These are phyloP conservation scores for Russula olivacea DNA, from an alignment of 768 basidiomycete genomes.

Conservation along the genomic window DNA sequence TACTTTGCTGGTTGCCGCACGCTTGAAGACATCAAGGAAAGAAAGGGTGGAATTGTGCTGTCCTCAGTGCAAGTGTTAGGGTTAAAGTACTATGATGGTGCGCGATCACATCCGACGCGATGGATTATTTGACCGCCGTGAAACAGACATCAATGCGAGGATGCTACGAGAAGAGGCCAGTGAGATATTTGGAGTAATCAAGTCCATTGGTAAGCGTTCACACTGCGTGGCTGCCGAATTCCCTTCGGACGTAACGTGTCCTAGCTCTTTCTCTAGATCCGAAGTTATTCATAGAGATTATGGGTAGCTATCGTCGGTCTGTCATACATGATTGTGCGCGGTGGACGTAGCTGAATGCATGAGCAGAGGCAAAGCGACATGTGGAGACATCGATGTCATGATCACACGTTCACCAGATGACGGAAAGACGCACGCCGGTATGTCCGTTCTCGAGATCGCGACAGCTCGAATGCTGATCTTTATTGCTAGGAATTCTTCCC, in stretches of 20 bases:
- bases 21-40: slow-evolving; percentile 60
- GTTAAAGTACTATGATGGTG: slow-evolving; percentile 63
- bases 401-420: slow-evolving; percentile 72
- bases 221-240: neutral
- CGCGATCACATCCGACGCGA: slow-evolving; percentile 15
- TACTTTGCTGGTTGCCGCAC: slow-evolving; percentile 71
- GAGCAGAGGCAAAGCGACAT: slow-evolving; percentile 68
- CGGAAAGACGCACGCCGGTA: slow-evolving; percentile 69
- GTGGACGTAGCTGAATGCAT: neutral
- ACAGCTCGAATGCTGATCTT: neutral
- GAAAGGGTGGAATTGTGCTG: slow-evolving; percentile 58
- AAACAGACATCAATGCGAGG: slow-evolving; percentile 65
- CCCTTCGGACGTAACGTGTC: neutral
- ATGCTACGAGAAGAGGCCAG: slow-evolving; percentile 82
- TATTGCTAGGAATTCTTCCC: slow-evolving; percentile 49
- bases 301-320: slow-evolving; percentile 85
- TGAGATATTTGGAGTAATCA: slow-evolving; percentile 66
- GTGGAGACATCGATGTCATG: slow-evolving; percentile 89
- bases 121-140: neutral
- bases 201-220: slow-evolving; percentile 51
- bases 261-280: slow-evolving; percentile 67
- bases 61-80: slow-evolving; percentile 60
- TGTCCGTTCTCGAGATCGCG: slow-evolving; percentile 12
- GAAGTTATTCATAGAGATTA: slow-evolving; percentile 70
- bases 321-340: slow-evolving; percentile 8